These are phyloP conservation scores for Curvularia sp. DNA, from an alignment of 2,329 filamentous ascomycete species.

Conservation along the genomic window DNA sequence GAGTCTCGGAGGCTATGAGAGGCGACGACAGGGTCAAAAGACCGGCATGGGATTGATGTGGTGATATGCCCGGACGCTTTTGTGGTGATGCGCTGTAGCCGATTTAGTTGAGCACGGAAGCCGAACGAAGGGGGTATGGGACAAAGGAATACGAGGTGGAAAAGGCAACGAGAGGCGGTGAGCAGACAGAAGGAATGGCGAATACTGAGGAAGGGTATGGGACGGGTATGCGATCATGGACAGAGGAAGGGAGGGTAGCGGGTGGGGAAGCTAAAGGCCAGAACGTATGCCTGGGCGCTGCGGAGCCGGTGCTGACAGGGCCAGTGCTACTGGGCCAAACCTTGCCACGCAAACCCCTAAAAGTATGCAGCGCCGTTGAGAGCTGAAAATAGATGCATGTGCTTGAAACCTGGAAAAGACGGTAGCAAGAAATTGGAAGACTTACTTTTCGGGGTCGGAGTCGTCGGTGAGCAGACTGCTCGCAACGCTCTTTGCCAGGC, in stretches of 20 bases:
- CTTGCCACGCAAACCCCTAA: constrained; percentile 6
- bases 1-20: constrained; percentile 51
- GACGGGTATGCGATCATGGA: constrained; percentile 21
- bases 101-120: constrained; percentile 36
- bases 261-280: constrained; percentile 34
- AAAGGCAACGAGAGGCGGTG: constrained; percentile 13
- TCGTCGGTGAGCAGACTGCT: constrained; percentile 61
- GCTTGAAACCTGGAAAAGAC: constrained; percentile 19
- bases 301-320: constrained; percentile 31
- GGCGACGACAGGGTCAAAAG: constrained; percentile 60
- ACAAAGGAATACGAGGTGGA: constrained; percentile 26
- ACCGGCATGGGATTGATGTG: constrained; percentile 59
- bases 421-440: constrained; percentile 30
- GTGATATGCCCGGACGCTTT: constrained; percentile 52
- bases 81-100: constrained; percentile 42
- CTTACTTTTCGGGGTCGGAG: constrained; percentile 60
- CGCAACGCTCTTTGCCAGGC: constrained; percentile 53
- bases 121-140: constrained; percentile 21
- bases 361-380: neutral
- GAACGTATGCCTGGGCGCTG: constrained; percentile 24
- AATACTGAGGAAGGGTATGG: constrained; percentile 18
- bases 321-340: constrained; percentile 21
- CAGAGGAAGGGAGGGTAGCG: constrained; percentile 15
- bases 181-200: constrained; percentile 24
- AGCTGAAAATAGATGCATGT: neutral